Conservation (phyloP, 1,284 basidiomycete species). For the Sporisorium reilianum region DNA sequence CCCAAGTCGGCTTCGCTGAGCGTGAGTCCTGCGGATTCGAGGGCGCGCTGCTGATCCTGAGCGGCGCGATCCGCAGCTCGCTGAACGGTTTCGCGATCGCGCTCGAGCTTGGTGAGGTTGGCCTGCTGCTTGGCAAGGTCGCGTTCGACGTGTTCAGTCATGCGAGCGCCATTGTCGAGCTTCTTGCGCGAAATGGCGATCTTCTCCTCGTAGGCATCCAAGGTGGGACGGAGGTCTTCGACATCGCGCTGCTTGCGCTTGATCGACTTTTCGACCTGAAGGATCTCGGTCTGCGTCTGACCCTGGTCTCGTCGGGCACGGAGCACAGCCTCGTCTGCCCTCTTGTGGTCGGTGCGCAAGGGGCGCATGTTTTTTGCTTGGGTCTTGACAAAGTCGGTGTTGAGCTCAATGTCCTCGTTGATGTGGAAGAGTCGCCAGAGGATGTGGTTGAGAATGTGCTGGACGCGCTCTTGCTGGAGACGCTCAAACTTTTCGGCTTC, state of each 20-base stretch:
- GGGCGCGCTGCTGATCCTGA: conserved; percentile 82
- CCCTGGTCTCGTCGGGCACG: conserved; percentile 48
- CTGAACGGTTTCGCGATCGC: conserved; percentile 78
- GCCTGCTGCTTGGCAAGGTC: conserved; percentile 78
- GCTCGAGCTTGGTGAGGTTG: conserved; percentile 76
- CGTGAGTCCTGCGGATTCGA: conserved; percentile 78
- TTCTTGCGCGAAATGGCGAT: conserved; percentile 87
- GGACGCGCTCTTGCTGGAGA: conserved; percentile 80
- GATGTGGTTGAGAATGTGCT: conserved; percentile 82
- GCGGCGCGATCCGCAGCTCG: conserved; percentile 56
- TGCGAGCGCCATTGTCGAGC: conserved; percentile 77
- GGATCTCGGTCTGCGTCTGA: conserved; percentile 51
- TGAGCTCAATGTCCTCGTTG: conserved; percentile 71
- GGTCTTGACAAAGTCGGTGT: conserved; percentile 56
- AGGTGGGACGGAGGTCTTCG: conserved; percentile 54
- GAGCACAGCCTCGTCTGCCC: conserved; percentile 82
- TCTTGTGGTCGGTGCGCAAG: conserved; percentile 82
- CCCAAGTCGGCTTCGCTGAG: conserved; percentile 85
- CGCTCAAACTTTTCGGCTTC: conserved; percentile 90
- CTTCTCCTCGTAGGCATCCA: conserved; percentile 79
- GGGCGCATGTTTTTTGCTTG: conserved; percentile 75
- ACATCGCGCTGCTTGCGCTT: conserved; percentile 49
- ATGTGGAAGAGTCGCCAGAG: conserved; percentile 93
- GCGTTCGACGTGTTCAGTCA: conserved; percentile 77
- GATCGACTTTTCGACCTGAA: conserved; percentile 49